These are phyloP conservation scores for Neohortaea acidophila DNA, from an alignment of 495 filamentous ascomycete genomes.

Conservation along the genomic window DNA sequence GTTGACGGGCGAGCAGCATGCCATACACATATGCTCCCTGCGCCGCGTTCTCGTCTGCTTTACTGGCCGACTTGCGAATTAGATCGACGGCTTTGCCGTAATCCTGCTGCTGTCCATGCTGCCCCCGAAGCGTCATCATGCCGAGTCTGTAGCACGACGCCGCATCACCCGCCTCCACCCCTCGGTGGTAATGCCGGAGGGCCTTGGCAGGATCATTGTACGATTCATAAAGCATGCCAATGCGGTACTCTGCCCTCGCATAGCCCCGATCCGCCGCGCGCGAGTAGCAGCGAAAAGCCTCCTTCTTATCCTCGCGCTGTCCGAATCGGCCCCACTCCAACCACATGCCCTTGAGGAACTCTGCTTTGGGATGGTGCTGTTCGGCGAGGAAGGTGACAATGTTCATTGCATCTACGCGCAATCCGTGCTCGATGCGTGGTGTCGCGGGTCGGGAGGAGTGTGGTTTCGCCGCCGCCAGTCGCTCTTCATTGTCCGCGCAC, in stretches of 20 bases:
- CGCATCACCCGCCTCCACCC: conserved; percentile 64
- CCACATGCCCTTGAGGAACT: conserved; percentile 94
- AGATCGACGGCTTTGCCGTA: conserved; percentile 62
- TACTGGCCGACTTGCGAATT: conserved; percentile 67
- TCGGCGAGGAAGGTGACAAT: conserved; percentile 79
- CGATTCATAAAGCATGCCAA: conserved; percentile 95
- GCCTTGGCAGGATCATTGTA: conserved; percentile 84
- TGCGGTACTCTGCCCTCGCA: conserved; percentile 87
- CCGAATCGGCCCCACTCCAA: conserved; percentile 96
- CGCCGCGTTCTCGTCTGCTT: conserved; percentile 90
- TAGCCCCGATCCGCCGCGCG: conserved; percentile 80
- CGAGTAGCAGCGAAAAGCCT: conserved; percentile 74
- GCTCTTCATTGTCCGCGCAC: conserved; percentile 50
- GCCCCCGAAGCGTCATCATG: conserved; percentile 93
- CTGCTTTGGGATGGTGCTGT: conserved; percentile 83
- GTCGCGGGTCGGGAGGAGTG: conserved; percentile 49
- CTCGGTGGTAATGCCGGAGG: conserved; percentile 71
- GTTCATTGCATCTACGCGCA: conserved; percentile 77
- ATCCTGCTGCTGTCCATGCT: conserved; percentile 77
- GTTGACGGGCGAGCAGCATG: conserved; percentile 80
- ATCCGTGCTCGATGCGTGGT: conserved; percentile 71
- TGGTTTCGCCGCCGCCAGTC: conserved; percentile 46
- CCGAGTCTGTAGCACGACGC: conserved; percentile 91
- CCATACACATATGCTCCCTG: conserved; percentile 95
- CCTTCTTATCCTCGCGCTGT: conserved; percentile 74